phyloP scores from a whole-genome alignment of 495 filamentous ascomycete species.

The Pyrenopolyporus hunteri region DNA sequence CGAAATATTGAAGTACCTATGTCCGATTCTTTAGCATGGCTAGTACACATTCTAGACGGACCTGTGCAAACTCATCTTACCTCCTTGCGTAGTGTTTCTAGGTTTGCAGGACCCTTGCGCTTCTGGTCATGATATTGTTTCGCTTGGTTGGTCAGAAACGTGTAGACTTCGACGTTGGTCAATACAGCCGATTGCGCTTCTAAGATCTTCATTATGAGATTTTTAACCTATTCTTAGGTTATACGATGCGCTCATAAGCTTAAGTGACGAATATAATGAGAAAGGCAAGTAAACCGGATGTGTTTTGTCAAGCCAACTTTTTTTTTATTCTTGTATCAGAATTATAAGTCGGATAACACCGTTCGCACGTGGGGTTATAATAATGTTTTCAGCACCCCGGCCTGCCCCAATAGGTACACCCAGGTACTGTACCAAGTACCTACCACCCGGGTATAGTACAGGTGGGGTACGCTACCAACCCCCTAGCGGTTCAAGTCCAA shows the following conservation, averaged over 20 bases:
- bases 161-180: conserved; percentile 57
- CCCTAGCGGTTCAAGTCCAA: neutral
- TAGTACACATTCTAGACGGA: neutral
- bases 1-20: conserved; percentile 49
- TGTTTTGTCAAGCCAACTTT: too few relatives aligned
- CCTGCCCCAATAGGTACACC: too few relatives aligned
- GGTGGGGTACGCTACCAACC: too few relatives aligned
- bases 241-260: neutral
- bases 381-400: too few relatives aligned
- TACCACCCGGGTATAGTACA: too few relatives aligned
- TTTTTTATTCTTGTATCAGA: too few relatives aligned
- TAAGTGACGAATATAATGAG: neutral
- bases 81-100: conserved; percentile 44
- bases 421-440: too few relatives aligned
- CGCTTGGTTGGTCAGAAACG: conserved; percentile 50
- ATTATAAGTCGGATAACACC: too few relatives aligned
- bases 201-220: conserved; percentile 54
- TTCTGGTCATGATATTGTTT: conserved; percentile 46
- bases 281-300: too few relatives aligned
- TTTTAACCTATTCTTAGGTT: neutral
- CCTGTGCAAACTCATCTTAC: conserved; percentile 24
- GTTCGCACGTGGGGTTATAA: too few relatives aligned
- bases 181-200: conserved; percentile 54
- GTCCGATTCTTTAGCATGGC: conserved; percentile 2
- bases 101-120: conserved; percentile 49